Evolutionary conservation across 345 rosid species (phyloP).

Genomic region (Euphorbia lathyris): DNA sequence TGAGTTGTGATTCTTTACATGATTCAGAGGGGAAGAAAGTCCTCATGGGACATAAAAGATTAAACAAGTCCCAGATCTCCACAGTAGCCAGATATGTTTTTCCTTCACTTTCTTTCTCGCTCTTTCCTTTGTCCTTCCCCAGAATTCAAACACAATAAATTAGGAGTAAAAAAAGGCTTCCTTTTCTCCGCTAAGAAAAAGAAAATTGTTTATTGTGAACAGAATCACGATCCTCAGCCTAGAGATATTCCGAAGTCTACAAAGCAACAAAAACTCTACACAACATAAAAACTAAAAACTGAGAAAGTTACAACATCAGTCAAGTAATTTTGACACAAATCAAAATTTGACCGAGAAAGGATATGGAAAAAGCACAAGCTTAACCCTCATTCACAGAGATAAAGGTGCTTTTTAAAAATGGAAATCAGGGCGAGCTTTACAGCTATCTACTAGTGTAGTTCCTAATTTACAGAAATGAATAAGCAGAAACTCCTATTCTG

Average conservation of each 20-base stretch:
- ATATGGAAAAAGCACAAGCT: not conserved
- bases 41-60: conserved; percentile 90
- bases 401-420: conserved; percentile 16
- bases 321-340: conserved; percentile 2
- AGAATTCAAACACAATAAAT: conserved; percentile 20
- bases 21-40: conserved; percentile 74
- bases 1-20: conserved; percentile 77
- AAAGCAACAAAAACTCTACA: conserved; percentile 33
- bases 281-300: conserved; percentile 9
- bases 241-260: conserved; percentile 26
- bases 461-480: conserved; percentile 5
- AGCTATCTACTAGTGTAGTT: conserved; percentile 8
- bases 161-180: conserved; percentile 2
- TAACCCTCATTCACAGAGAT: conserved; percentile 23
- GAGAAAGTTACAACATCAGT: conserved; percentile 26
- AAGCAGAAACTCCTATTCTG: not conserved
- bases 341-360: conserved; percentile 7
- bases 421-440: conserved; percentile 18
- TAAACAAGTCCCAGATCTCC: conserved; percentile 97
- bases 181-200: not conserved
- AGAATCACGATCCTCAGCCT: conserved; percentile 25
- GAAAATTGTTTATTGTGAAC: conserved; percentile 21
- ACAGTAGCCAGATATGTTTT: conserved; percentile 53
- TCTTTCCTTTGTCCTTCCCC: conserved; percentile 15
- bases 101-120: conserved; percentile 2